Conservation (phyloP, 1,284 basidiomycete species). For the Porodaedalea pini region DNA sequence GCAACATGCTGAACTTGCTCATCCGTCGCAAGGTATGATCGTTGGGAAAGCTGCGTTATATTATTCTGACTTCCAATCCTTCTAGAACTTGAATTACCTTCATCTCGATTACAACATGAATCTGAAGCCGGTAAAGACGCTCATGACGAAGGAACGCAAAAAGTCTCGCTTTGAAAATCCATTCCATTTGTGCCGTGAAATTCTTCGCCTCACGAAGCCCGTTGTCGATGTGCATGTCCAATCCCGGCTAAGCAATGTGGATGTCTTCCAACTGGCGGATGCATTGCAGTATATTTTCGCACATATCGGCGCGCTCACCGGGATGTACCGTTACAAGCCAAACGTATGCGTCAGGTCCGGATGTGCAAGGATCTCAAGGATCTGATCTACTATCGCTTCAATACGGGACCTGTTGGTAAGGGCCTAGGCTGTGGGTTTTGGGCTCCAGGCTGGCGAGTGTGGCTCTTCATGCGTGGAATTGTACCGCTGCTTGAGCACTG, state of each 20-base stretch:
- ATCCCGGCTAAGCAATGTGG: conserved; percentile 97
- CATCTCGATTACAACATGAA: conserved; percentile 95
- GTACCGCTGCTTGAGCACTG: conserved; percentile 96
- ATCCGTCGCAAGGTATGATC: conserved; percentile 90
- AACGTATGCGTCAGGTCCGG: conserved; percentile 99
- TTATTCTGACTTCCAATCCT: conserved; percentile 8
- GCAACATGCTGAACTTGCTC: conserved; percentile 98
- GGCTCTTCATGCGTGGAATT: conserved; percentile 99
- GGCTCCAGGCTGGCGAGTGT: conserved; percentile 99
- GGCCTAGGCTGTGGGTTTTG: conserved; percentile 99
- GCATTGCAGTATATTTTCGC: conserved; percentile 98
- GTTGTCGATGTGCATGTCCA: conserved; percentile 99
- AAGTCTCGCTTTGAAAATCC: conserved; percentile 99
- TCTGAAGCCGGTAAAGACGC: conserved; percentile 96
- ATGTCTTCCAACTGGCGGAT: conserved; percentile 98
- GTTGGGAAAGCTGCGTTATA: background rate
- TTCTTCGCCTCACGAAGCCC: conserved; percentile 94
- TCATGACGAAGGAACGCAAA: conserved; percentile 99
- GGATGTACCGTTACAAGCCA: conserved; percentile 99
- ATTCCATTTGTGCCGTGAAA: conserved; percentile 97
- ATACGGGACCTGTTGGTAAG: conserved; percentile 97
- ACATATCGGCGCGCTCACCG: conserved; percentile 96
- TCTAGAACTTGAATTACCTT: conserved; percentile 90
- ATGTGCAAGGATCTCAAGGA: conserved; percentile 99
- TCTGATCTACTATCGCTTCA: conserved; percentile 93